Conservation (phyloP, 805 yeast genomes). For the Phaffomyces antillensis region DNA sequence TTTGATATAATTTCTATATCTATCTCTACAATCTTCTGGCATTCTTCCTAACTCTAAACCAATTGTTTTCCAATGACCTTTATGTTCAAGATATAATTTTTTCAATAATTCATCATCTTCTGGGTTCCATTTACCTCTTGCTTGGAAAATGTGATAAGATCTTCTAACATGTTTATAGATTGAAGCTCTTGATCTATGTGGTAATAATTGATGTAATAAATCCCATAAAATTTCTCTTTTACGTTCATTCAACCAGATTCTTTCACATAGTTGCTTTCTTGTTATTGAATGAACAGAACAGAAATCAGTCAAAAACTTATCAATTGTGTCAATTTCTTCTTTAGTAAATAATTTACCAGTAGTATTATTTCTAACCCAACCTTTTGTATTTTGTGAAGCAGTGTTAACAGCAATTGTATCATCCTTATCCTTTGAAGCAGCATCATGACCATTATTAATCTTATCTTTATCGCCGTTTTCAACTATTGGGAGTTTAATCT, state of each 20-base stretch:
- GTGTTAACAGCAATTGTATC: neutral
- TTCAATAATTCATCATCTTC: slow-evolving; percentile 71
- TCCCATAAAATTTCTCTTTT: slow-evolving; percentile 91
- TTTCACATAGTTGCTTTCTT: slow-evolving; percentile 63
- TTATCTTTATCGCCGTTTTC: neutral
- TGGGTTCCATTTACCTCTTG: slow-evolving; percentile 84
- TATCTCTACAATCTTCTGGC: slow-evolving; percentile 97
- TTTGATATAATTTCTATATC: slow-evolving; percentile 93
- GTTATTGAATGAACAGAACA: slow-evolving; percentile 55
- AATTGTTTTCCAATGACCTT: slow-evolving; percentile 83
- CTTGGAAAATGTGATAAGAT: slow-evolving; percentile 79
- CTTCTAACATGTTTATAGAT: slow-evolving; percentile 90
- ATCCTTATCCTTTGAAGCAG: neutral
- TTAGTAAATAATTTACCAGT: slow-evolving; percentile 39
- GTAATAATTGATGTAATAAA: slow-evolving; percentile 65
- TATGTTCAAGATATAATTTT: slow-evolving; percentile 54
- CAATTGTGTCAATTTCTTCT: slow-evolving; percentile 66
- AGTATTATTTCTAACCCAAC: slow-evolving; percentile 18
- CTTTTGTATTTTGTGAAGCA: slow-evolving; percentile 20
- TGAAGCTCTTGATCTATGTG: slow-evolving; percentile 81
- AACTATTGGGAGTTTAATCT: neutral
- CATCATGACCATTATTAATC: neutral
- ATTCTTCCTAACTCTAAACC: slow-evolving; percentile 78
- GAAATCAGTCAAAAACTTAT: slow-evolving; percentile 64
- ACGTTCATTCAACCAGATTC: slow-evolving; percentile 84